Evolutionary conservation across 1,284 basidiomycete genomes (phyloP).

Genomic region (Fomes fomentarius): DNA sequence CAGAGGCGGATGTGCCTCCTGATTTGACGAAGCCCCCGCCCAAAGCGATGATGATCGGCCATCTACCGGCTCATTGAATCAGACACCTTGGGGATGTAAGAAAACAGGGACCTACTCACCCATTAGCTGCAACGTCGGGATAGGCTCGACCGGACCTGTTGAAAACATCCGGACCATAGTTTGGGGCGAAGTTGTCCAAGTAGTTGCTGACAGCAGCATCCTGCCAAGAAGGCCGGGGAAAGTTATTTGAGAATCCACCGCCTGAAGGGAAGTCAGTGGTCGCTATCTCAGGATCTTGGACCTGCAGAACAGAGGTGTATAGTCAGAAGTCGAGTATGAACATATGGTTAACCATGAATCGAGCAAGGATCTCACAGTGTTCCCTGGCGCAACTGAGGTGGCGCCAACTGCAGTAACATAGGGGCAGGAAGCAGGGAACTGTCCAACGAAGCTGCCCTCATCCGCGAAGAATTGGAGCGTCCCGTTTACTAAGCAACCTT

Average conservation of each 20-base stretch:
- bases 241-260: slow-evolving; percentile 26
- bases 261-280: slow-evolving; percentile 19
- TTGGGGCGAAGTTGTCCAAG: slow-evolving; percentile 13
- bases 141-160: slow-evolving; percentile 25
- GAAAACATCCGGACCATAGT: slow-evolving; percentile 15
- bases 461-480: slow-evolving; percentile 26
- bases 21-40: slow-evolving; percentile 27
- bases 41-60: slow-evolving; percentile 35
- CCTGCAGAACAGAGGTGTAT: not conserved
- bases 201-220: slow-evolving; percentile 17
- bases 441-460: slow-evolving; percentile 29
- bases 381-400: slow-evolving; percentile 21
- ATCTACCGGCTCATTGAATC: slow-evolving; percentile 28
- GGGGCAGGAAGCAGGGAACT: slow-evolving; percentile 27
- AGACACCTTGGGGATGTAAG: too few species aligned
- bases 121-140: slow-evolving; percentile 26
- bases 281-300: slow-evolving; percentile 20
- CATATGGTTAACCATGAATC: not conserved
- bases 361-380: slow-evolving; percentile 15
- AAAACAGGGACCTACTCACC: too few species aligned
- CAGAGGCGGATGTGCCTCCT: slow-evolving; percentile 24
- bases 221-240: slow-evolving; percentile 19
- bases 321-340: too few species aligned
- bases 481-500: slow-evolving; percentile 33
- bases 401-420: slow-evolving; percentile 29